Evolutionary conservation across 345 rosid genomes (phyloP).

Genomic region (Isatis tinctoria): DNA sequence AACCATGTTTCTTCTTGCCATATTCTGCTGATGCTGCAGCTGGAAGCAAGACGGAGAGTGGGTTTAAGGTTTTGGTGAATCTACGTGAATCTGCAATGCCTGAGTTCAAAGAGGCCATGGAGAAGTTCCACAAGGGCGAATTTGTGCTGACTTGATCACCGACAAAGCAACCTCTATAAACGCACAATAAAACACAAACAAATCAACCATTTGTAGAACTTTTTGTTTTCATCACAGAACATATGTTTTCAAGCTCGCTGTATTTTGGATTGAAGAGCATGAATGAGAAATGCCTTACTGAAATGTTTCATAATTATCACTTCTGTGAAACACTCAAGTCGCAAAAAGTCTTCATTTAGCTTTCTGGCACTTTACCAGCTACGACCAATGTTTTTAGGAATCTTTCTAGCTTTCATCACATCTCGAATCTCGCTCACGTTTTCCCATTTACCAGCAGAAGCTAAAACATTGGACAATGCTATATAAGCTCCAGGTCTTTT

Average conservation of each 20-base stretch:
- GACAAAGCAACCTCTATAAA: not conserved
- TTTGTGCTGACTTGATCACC: conserved; percentile 29
- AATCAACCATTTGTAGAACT: conserved; percentile 16
- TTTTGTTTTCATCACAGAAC: conserved; percentile 13
- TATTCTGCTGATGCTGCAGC: conserved; percentile 38
- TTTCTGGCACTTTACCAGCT: conserved; percentile 63
- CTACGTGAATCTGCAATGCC: conserved; percentile 46
- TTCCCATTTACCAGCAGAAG: conserved; percentile 87
- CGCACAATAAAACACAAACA: not conserved
- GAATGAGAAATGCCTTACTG: not conserved
- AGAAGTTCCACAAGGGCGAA: conserved; percentile 44
- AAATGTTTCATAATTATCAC: not conserved
- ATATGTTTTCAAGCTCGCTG: conserved; percentile 10
- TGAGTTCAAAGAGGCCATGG: conserved; percentile 61
- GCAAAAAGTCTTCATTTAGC: conserved; percentile 5
- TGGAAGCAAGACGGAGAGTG: conserved; percentile 37
- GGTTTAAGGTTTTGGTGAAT: conserved; percentile 69
- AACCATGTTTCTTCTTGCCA: conserved; percentile 89
- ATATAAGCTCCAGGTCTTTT: conserved; percentile 86
- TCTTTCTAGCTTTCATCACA: conserved; percentile 62
- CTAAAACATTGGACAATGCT: conserved; percentile 70
- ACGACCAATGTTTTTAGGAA: conserved; percentile 56
- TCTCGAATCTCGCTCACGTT: conserved; percentile 62
- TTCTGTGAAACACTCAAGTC: not conserved
- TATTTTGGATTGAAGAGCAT: not conserved